Percentiles rank a stretch among this genome's conserved stretches.
Conservation (phyloP, 2,329 filamentous ascomycete species). For the Hypoxylon sp. region DNA sequence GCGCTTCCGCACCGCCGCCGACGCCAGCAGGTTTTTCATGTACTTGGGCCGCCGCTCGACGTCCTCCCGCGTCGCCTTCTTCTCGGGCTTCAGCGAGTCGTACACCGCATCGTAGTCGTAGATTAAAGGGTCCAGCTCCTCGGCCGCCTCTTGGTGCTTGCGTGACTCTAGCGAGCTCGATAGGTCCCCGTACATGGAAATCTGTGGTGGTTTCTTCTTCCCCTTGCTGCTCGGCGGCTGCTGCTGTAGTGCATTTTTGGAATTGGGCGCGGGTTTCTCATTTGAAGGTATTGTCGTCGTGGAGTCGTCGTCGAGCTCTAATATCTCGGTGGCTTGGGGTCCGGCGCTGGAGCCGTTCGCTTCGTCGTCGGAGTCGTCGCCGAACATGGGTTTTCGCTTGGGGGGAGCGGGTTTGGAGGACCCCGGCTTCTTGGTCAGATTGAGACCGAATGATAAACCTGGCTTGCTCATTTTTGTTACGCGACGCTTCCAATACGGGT, state of each 20-base stretch:
- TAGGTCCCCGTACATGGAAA: constrained; percentile 71
- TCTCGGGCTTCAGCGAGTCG: constrained; percentile 77
- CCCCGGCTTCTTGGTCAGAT: constrained; percentile 67
- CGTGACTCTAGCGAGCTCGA: constrained; percentile 73
- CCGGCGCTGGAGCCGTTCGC: constrained; percentile 48
- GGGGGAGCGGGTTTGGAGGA: constrained; percentile 61
- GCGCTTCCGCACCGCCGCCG: constrained; percentile 80
- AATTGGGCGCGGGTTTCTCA: constrained; percentile 49
- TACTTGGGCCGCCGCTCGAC: constrained; percentile 78
- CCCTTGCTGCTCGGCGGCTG: constrained; percentile 59
- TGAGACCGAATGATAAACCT: constrained; percentile 68
- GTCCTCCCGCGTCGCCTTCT: constrained; percentile 63
- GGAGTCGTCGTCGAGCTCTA: constrained; percentile 68
- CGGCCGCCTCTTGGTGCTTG: constrained; percentile 72
- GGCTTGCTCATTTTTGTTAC: constrained; percentile 49
- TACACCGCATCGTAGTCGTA: constrained; percentile 90
- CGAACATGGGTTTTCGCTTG: constrained; percentile 69
- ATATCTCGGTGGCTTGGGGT: constrained; percentile 66
- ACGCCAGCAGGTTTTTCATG: constrained; percentile 78
- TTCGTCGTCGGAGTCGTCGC: constrained; percentile 69
- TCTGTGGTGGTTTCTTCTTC: constrained; percentile 57
- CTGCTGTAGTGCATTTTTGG: constrained; percentile 50
- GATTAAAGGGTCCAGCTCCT: constrained; percentile 76
- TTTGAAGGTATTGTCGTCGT: constrained; percentile 48
- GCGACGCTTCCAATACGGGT: background rate